These are phyloP conservation scores for Rhizopogon roseolus DNA, from an alignment of 768 basidiomycete genomes.

Conservation along the genomic window DNA sequence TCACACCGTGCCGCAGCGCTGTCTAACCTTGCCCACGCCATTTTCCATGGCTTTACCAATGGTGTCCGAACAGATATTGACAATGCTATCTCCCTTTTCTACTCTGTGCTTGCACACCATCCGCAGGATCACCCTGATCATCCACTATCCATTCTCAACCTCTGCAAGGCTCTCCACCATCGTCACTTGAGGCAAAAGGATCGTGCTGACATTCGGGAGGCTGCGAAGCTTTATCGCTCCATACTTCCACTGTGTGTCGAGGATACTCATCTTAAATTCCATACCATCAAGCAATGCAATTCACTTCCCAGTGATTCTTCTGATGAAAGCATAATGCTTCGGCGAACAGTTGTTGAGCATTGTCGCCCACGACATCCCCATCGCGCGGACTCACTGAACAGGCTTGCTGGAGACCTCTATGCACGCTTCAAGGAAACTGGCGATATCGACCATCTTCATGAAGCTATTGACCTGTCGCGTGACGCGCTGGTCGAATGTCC, in stretches of 20 bases:
- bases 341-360: background rate
- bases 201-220: background rate
- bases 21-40: background rate
- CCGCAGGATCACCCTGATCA: background rate
- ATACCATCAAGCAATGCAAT: background rate
- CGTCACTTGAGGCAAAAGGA: background rate
- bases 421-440: background rate
- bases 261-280: background rate
- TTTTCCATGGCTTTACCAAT: background rate
- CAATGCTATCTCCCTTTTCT: background rate
- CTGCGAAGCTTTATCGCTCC: background rate
- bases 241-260: background rate
- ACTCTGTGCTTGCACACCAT: background rate
- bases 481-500: conserved; percentile 16
- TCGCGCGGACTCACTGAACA: background rate
- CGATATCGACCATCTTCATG: background rate
- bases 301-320: background rate
- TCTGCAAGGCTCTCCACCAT: background rate
- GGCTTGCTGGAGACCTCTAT: background rate
- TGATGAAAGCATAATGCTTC: background rate
- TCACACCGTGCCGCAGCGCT: background rate
- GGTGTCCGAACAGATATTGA: background rate
- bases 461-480: background rate
- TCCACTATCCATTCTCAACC: background rate
- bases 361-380: background rate